Evolutionary conservation across 116 monocot genomes (phyloP).

Genomic region (Phalaenopsis hybrid): DNA sequence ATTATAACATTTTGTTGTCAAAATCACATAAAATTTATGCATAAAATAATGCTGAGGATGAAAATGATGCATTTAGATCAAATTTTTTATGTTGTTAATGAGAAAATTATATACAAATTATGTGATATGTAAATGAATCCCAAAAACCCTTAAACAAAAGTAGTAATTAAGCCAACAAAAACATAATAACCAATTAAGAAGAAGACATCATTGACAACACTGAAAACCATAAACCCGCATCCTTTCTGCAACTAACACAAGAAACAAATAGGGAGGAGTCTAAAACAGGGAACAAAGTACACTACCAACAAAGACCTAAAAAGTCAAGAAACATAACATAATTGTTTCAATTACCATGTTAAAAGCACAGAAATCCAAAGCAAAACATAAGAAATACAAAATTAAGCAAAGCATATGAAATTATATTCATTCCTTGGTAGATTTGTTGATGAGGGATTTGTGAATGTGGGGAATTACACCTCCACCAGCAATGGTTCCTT

Average conservation of each 20-base stretch:
- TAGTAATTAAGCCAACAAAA: too few relatives aligned
- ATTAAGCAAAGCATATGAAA: background rate
- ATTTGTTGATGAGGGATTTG: slow-evolving; percentile 63
- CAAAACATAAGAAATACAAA: background rate
- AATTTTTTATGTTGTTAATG: too few relatives aligned
- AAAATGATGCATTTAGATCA: too few relatives aligned
- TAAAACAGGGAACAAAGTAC: background rate
- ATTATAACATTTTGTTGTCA: too few relatives aligned
- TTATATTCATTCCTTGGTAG: slow-evolving; percentile 31
- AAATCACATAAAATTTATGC: too few relatives aligned
- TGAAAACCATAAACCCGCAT: background rate
- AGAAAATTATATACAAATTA: too few relatives aligned
- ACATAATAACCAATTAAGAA: background rate
- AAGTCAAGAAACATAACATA: background rate
- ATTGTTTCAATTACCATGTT: background rate
- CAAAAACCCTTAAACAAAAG: too few relatives aligned
- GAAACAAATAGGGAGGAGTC: background rate
- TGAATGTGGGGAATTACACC: slow-evolving; percentile 65
- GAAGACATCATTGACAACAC: background rate
- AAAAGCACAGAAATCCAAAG: background rate
- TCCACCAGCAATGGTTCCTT: slow-evolving; percentile 54
- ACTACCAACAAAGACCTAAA: background rate
- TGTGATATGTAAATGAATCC: too few relatives aligned
- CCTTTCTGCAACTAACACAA: background rate
- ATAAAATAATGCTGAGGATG: too few relatives aligned